A percentile compares a stretch with the other conserved stretches of the same genome.
These are phyloP conservation scores for Elongisporangium prolatum DNA, from an alignment of 352 stramenopile species.

Conservation along the genomic window DNA sequence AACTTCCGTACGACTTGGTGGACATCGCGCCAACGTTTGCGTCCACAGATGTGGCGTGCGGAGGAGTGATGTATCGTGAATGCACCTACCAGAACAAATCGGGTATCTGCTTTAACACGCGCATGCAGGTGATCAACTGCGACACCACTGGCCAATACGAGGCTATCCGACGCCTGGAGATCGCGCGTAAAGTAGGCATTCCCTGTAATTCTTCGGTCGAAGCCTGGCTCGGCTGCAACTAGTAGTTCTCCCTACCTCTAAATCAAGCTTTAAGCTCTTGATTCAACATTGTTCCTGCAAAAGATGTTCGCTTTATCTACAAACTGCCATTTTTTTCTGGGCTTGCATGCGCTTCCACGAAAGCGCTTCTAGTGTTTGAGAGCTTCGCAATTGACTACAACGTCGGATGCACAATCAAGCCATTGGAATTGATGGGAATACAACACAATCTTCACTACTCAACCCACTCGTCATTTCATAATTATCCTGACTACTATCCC, in stretches of 20 bases:
- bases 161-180: slow-evolving; percentile 28
- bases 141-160: slow-evolving; percentile 27
- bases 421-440: no score
- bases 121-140: slow-evolving; percentile 31
- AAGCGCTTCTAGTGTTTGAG: no score
- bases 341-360: no score
- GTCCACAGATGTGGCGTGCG: slow-evolving; percentile 25
- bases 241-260: background rate
- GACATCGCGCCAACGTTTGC: slow-evolving; percentile 12
- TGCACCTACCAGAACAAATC: slow-evolving; percentile 15
- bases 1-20: slow-evolving; percentile 3
- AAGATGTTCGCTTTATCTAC: no score
- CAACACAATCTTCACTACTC: no score
- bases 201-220: slow-evolving; percentile 25
- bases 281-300: no score
- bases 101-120: slow-evolving; percentile 34
- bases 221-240: slow-evolving; percentile 23
- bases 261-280: no score
- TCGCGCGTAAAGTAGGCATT: slow-evolving; percentile 15
- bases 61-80: slow-evolving; percentile 21
- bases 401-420: no score
- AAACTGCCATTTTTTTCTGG: no score
- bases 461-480: no score
- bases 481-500: no score
- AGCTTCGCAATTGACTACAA: no score